These are phyloP conservation scores for Buddleja alternifolia DNA, from an alignment of 257 asterid genomes.

Conservation along the genomic window DNA sequence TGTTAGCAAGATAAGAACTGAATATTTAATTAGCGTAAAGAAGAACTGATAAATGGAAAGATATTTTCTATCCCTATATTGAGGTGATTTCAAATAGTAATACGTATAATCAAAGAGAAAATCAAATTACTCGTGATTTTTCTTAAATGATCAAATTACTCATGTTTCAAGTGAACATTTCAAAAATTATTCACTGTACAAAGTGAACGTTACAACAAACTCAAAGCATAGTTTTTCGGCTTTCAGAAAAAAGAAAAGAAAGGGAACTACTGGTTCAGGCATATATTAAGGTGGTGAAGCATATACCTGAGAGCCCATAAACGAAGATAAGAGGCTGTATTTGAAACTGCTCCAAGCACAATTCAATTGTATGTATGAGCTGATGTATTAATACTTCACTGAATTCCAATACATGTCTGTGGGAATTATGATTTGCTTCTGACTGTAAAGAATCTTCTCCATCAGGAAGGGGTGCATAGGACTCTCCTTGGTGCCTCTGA, in stretches of 20 bases:
- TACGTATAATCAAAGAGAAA: not conserved
- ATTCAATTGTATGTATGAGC: constrained; percentile 71
- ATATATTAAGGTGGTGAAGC: no score
- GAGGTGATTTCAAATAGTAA: not conserved
- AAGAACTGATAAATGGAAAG: not conserved
- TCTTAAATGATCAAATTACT: no score
- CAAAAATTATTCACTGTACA: not conserved
- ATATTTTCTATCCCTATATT: no score
- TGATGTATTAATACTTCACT: constrained; percentile 70
- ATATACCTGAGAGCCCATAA: constrained; percentile 75
- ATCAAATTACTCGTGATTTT: no score
- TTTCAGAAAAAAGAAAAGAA: not conserved
- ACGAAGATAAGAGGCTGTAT: constrained; percentile 76
- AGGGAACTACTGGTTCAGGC: no score
- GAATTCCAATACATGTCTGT: constrained; percentile 64
- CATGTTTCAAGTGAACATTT: not conserved
- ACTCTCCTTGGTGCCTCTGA: constrained; percentile 90
- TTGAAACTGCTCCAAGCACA: constrained; percentile 78
- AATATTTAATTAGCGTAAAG: not conserved
- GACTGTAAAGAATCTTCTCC: constrained; percentile 80
- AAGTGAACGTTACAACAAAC: no score
- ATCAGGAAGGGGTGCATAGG: constrained; percentile 74
- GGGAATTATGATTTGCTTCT: constrained; percentile 65
- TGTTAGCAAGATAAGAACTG: constrained; percentile 2
- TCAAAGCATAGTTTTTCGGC: no score